phyloP scores from a whole-genome alignment of 208 protist species.

The Crithidia mellificae region DNA sequence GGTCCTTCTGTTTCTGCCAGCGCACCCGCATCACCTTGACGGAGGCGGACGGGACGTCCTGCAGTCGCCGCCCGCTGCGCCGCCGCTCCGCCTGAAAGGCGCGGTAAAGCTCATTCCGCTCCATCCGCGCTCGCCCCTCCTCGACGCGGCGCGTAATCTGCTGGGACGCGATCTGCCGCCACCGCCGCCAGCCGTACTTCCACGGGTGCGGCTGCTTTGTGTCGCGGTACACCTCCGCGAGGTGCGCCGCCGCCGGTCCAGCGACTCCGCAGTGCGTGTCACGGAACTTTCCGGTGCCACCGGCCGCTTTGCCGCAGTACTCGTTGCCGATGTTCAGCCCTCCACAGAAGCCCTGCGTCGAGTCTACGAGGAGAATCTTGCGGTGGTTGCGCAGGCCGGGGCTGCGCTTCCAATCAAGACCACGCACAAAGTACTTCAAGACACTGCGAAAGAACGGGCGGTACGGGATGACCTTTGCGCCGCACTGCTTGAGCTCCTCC shows the following conservation, averaged over 20 bases:
- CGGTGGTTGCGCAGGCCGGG: conserved; percentile 90
- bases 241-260: conserved; percentile 75
- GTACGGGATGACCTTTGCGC: conserved; percentile 79
- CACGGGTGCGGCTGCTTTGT: conserved; percentile 84
- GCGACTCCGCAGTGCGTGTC: conserved; percentile 84
- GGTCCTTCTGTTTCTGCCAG: conserved; percentile 30
- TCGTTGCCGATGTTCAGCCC: conserved; percentile 93
- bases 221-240: conserved; percentile 84
- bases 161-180: conserved; percentile 79
- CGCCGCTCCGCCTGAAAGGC: conserved; percentile 29
- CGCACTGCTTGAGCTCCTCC: conserved; percentile 66
- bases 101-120: conserved; percentile 33
- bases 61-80: conserved; percentile 20
- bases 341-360: conserved; percentile 85
- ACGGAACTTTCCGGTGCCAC: conserved; percentile 80
- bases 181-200: conserved; percentile 78
- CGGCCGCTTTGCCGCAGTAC: conserved; percentile 75
- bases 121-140: conserved; percentile 36
- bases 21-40: conserved; percentile 32
- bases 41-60: conserved; percentile 29
- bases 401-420: conserved; percentile 78
- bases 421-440: conserved; percentile 63
- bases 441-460: conserved; percentile 83
- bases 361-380: conserved; percentile 90
- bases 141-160: conserved; percentile 46